Evolutionary conservation across 352 stramenopile species (phyloP).

Genomic region (Phytophthora hibernalis): DNA sequence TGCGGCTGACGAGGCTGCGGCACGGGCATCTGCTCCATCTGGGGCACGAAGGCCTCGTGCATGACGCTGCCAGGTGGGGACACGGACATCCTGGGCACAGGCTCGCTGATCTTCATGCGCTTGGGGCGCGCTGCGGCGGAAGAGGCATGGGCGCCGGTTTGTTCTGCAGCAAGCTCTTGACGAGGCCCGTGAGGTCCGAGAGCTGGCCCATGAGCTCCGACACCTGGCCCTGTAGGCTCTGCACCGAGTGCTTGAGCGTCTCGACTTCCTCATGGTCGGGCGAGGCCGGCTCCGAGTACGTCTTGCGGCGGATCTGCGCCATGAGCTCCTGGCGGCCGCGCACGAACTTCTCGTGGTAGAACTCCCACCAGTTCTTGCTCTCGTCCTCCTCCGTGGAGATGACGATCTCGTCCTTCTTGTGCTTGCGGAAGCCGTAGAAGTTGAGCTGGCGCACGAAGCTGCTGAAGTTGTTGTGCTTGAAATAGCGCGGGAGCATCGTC

Average conservation of each 20-base stretch:
- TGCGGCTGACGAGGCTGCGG: constrained; percentile 31
- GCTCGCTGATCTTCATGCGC: constrained; percentile 48
- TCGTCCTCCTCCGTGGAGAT: constrained; percentile 78
- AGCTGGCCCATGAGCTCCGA: constrained; percentile 83
- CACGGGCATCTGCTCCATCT: constrained; percentile 32
- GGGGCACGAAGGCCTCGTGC: constrained; percentile 24
- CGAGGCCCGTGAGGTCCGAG: constrained; percentile 72
- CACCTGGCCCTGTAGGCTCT: constrained; percentile 77
- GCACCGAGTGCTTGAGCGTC: constrained; percentile 75
- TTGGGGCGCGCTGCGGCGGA: constrained; percentile 43
- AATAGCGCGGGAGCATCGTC: constrained; percentile 92
- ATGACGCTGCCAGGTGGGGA: constrained; percentile 26
- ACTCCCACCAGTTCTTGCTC: constrained; percentile 92
- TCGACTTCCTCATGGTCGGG: constrained; percentile 83
- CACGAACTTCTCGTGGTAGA: constrained; percentile 93
- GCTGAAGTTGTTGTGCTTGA: constrained; percentile 96
- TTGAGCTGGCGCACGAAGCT: constrained; percentile 95
- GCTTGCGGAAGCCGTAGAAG: constrained; percentile 95
- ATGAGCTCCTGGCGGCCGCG: constrained; percentile 87
- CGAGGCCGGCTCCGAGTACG: constrained; percentile 83
- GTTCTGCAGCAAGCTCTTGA: constrained; percentile 77
- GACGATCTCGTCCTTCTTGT: constrained; percentile 92
- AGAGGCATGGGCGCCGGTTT: constrained; percentile 35
- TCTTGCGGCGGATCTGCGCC: constrained; percentile 88
- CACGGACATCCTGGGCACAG: constrained; percentile 21